phyloP scores from a whole-genome alignment of 176 grass and related monocot species.

The Hyparrhenia diplandra region DNA sequence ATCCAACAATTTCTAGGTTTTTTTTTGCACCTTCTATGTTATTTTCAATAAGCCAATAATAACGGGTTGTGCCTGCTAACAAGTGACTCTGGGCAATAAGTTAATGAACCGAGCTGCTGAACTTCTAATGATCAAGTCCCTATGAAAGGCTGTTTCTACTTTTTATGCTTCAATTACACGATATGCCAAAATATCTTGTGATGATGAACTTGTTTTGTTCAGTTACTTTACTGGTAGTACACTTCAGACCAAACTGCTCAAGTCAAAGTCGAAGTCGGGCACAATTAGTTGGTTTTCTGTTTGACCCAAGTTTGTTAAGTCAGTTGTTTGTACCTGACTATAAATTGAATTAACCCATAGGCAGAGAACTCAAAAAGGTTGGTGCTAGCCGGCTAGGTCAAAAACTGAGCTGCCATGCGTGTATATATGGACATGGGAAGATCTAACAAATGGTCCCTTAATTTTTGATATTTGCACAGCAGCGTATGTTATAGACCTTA shows the following conservation, averaged over 20 bases:
- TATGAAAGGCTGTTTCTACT: neutral
- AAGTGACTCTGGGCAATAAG: neutral
- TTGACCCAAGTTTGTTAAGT: neutral
- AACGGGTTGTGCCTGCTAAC: neutral
- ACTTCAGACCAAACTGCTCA: neutral
- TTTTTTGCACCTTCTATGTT: neutral
- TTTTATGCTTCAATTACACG: neutral
- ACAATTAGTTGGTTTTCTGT: neutral
- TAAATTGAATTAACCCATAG: neutral
- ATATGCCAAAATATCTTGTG: neutral
- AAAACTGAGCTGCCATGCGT: neutral
- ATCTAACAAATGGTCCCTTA: neutral
- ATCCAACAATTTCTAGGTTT: neutral
- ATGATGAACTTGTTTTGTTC: neutral
- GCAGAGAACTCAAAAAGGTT: neutral
- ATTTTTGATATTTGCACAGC: neutral
- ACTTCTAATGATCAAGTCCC: too few species aligned
- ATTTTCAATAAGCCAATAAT: neutral
- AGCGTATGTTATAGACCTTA: neutral
- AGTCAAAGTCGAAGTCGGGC: neutral
- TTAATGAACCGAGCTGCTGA: neutral
- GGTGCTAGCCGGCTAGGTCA: neutral
- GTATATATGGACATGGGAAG: neutral
- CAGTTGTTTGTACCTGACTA: neutral
- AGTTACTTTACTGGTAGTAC: neutral